Evolutionary conservation across 495 filamentous ascomycete species (phyloP), one percentile per base, ranked within the genome.

Genomic region (Chaetomium cochliodes): DNA sequence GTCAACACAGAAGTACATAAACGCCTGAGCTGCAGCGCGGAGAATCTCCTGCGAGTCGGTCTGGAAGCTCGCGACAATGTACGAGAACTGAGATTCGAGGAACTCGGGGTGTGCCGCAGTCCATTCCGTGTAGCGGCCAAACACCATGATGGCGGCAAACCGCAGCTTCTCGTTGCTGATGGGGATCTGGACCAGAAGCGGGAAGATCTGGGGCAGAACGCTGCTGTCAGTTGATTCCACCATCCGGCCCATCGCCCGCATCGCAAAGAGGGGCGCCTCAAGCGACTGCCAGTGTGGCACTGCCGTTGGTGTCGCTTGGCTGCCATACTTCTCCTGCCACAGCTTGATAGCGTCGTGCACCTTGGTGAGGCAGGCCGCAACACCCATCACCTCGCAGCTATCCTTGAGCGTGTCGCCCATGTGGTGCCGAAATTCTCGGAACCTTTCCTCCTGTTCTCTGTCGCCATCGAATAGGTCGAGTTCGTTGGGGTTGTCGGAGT

Each of bases 401-500:
- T 98, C 94, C 78, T 99, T 99, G 47, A 99, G 85, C 3, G 97
- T 94, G 75, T 99, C 94, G 20, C 94, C 94, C 92, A 98, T 99
- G 28, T 89, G 84, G 74, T 99, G 94, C 65, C 94, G 82, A 80
- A 97, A 98, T 71, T 96, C 91, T 47, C 94, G 87, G 80, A 98
- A 99, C 71, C 94, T 97, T 70, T 99, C 94, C 73, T 99, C 94
- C 56, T 91, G 86, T 73, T 97, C 94, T 11, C 96, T 86, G 70
- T 99, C 96, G 60, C 94, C 94, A 50, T 96, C 93, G 70, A 98
- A 99, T 6, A 96, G 78, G 74, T 99, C 94, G 9, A 82, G 82
- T 55, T 93, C 86, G 70, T 88, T 87, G 2, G 85, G 84, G 26
- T 77, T 76, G 69, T 93, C 90, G 0, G 87, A 87, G n/a, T 81